Base-by-base conservation (phyloP, 2,329 filamentous ascomycete species). In the Trichoderma sp. region DNA sequence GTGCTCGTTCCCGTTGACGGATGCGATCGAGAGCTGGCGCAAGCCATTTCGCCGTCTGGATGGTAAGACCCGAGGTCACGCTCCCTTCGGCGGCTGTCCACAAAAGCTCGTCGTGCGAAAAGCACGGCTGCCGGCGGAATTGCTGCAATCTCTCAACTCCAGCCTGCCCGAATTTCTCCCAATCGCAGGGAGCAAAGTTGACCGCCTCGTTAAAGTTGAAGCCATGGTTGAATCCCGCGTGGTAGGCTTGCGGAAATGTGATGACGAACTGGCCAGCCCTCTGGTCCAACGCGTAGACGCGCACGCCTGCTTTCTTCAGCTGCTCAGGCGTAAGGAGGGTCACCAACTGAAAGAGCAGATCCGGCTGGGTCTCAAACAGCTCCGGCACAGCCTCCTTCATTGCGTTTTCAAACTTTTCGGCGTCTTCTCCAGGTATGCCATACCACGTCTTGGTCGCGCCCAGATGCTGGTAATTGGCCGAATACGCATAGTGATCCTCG, bases 201-300 rank as follows among this genome's bases (percentile, higher is more conserved):
- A 99, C 95, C 5, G 95, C 95, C 76, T 99, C 95, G 71, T 99
- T 99, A 78, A 97, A 96, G 74, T 99, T 99, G 81, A 99, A 99
- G 0, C 91, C 95, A 72, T 99, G 95, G 72, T 99, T 99, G 79
- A 99, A 99, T 0, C 95, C 95, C 6, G 95, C 94, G 75, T 99
- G 95, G 72, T 98, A 99, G 0, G 95, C 95, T 75, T 97, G 91
- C 0, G 95, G 95, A 72, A 97, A 99, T 0, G 95, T 99, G 68
- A 99, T 89, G 68, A 99, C 93, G 69, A 99, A 92, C 74, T 99
- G 93, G 5, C 95, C 95, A 30, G 95, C 95, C 70, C 94, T 86
- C 76, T 99, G 95, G 74, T 99, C 95, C n/a, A 97, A 81, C 0
- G 95, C 95, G 74, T 92, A 98, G 3, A 98, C 94, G 54, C 91